Percentiles rank a stretch among this genome's conserved stretches.
Evolutionary conservation across 768 basidiomycete species (phyloP).

Genomic region (Tubosaeta sp.): DNA sequence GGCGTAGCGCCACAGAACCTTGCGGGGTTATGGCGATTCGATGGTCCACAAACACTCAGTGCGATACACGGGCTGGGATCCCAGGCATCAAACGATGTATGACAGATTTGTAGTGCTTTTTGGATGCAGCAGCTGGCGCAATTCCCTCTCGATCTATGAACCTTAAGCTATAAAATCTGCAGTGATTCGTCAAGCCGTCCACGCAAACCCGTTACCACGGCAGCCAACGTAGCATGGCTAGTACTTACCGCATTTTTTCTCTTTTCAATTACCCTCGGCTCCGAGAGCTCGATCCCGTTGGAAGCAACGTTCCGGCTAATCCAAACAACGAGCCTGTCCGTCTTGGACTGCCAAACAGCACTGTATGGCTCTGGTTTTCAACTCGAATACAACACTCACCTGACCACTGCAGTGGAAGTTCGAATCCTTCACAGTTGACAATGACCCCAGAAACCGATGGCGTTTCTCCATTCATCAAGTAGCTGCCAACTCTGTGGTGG

Average conservation of each 20-base stretch:
- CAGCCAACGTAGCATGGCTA: background rate
- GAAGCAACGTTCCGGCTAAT: background rate
- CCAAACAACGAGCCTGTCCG: background rate
- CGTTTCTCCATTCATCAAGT: background rate
- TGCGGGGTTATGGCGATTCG: too few species aligned
- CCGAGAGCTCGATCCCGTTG: background rate
- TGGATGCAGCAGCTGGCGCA: too few species aligned
- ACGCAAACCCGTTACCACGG: background rate
- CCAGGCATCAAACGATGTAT: too few species aligned
- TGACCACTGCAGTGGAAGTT: background rate
- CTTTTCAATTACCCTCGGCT: background rate
- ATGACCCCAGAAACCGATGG: background rate
- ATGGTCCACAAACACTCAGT: too few species aligned
- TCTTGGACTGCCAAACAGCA: background rate
- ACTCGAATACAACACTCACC: background rate
- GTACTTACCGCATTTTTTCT: background rate
- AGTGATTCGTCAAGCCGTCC: background rate
- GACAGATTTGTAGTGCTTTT: too few species aligned
- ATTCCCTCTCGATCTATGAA: too few species aligned
- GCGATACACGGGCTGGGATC: too few species aligned
- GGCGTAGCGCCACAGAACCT: too few species aligned
- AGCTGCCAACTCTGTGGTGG: background rate
- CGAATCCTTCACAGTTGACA: background rate
- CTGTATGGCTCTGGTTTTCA: background rate
- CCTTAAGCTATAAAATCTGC: background rate